phyloP scores from a whole-genome alignment of 2,329 filamentous ascomycete genomes.

The Aspergillus texensis region DNA sequence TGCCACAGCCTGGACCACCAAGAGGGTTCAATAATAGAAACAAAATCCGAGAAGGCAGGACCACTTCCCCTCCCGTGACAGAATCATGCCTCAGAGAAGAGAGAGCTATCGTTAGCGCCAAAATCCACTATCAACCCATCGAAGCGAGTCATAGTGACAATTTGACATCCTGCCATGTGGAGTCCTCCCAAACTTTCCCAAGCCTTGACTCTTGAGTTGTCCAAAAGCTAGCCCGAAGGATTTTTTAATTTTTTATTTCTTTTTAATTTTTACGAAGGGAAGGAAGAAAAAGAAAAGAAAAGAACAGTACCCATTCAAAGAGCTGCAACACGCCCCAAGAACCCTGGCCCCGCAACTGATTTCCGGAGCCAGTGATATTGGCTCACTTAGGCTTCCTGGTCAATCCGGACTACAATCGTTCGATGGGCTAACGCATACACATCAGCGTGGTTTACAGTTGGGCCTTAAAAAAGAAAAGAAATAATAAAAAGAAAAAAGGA shows the following conservation, averaged over 20 bases:
- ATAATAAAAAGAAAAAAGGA: background rate
- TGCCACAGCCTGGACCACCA: background rate
- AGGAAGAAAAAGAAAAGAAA: background rate
- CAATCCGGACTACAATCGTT: background rate
- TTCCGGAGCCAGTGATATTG: constrained; percentile 1
- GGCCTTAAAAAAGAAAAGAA: background rate
- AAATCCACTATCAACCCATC: background rate
- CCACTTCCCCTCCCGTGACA: background rate
- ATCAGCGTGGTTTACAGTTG: background rate
- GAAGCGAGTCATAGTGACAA: constrained; percentile 3
- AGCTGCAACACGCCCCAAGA: background rate
- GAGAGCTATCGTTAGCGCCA: background rate
- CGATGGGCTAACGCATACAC: background rate
- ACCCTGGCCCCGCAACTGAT: constrained; percentile 10
- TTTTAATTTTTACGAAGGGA: background rate
- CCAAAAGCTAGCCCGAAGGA: background rate
- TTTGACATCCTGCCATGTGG: constrained; percentile 8
- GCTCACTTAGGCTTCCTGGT: constrained; percentile 2
- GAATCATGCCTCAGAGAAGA: background rate
- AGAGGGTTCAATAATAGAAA: background rate
- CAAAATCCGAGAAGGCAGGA: background rate
- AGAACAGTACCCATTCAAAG: background rate
- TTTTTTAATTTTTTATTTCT: background rate
- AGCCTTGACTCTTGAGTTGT: constrained; percentile 8
- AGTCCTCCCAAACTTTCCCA: constrained; percentile 1